Evolutionary conservation across 805 yeast species (phyloP), one percentile per base, ranked within the genome.

Genomic region (Schwanniomyces vanrijiae): DNA sequence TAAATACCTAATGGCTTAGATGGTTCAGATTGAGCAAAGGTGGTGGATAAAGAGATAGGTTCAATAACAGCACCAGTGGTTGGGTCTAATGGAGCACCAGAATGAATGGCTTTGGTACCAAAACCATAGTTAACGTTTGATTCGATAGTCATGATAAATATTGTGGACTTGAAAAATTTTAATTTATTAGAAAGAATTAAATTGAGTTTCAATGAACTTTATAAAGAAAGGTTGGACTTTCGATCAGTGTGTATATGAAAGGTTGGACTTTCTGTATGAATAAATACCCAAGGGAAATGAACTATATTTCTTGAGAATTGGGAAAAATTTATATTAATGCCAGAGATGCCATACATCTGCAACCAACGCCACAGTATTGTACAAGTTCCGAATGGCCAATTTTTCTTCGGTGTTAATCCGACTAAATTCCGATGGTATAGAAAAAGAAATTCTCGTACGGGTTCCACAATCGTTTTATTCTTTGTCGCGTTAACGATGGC

Each of bases 11-110:
- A 62, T 48, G 96, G 96, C 56, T 78, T 70, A 43, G 89, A 81
- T 46, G 96, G 95, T 52, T 83, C 81, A 44, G 78, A 66, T 69
- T 88, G 96, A 44, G 89, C 91, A 72, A 84, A 88, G 34, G 96
- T 88, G 52, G 96, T 88, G 42, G 91, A 84, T 53, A 88, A 75
- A 34, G 94, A 86, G 55, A 88, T 84, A 50, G 96, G 86, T 51
- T 86, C 86, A 54, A 88, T 88, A 50, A 88, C 96, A 22, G 96
- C 94, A 50, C 96, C 96, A 48, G 94, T 88, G 52, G 66, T 64
- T 39, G 84, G 80, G 59, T 85, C 90, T 53, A 82, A 82, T 37
- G 75, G 77, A 14, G 90, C 78, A 54, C 96, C 96, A 25, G 87
- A 86, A 69, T 88, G 96, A 57, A 88, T 86, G 47, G 96, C 96